These are phyloP conservation scores for Cytospora schulzeri DNA, from an alignment of 2,329 filamentous ascomycete genomes.

Conservation along the genomic window DNA sequence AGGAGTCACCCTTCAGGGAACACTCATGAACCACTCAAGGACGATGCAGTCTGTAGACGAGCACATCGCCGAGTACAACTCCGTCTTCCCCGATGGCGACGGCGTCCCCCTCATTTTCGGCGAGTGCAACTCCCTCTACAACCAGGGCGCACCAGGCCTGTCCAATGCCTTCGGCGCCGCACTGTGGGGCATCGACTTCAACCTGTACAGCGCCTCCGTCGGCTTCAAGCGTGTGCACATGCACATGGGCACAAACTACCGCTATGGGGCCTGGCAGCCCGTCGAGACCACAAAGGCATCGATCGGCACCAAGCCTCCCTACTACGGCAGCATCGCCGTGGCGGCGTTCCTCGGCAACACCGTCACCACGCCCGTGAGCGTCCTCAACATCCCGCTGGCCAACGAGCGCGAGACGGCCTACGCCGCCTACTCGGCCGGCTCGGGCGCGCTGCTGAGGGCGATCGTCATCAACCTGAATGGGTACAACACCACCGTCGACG, in stretches of 20 bases:
- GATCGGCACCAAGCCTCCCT: slow-evolving; percentile 63
- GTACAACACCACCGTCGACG: slow-evolving; percentile 60
- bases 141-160: slow-evolving; percentile 61
- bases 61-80: slow-evolving; percentile 50
- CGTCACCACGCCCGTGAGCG: slow-evolving; percentile 39
- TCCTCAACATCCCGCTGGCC: slow-evolving; percentile 50
- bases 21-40: slow-evolving; percentile 64
- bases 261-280: slow-evolving; percentile 64
- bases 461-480: slow-evolving; percentile 59
- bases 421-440: slow-evolving; percentile 50
- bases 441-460: slow-evolving; percentile 45
- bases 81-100: slow-evolving; percentile 40
- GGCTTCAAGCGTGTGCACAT: slow-evolving; percentile 62
- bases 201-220: slow-evolving; percentile 57
- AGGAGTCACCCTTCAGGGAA: slow-evolving; percentile 63
- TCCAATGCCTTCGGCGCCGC: slow-evolving; percentile 68
- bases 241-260: slow-evolving; percentile 66
- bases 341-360: slow-evolving; percentile 56
- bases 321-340: slow-evolving; percentile 63
- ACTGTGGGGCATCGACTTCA: slow-evolving; percentile 66
- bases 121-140: slow-evolving; percentile 65
- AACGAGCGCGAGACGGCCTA: slow-evolving; percentile 54
- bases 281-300: slow-evolving; percentile 50
- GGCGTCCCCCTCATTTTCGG: slow-evolving; percentile 55
- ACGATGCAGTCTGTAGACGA: slow-evolving; percentile 51